A percentile compares a stretch with the other conserved stretches of the same genome.
These are phyloP conservation scores for Rhazya stricta DNA, from an alignment of 257 asterid species.

Conservation along the genomic window DNA sequence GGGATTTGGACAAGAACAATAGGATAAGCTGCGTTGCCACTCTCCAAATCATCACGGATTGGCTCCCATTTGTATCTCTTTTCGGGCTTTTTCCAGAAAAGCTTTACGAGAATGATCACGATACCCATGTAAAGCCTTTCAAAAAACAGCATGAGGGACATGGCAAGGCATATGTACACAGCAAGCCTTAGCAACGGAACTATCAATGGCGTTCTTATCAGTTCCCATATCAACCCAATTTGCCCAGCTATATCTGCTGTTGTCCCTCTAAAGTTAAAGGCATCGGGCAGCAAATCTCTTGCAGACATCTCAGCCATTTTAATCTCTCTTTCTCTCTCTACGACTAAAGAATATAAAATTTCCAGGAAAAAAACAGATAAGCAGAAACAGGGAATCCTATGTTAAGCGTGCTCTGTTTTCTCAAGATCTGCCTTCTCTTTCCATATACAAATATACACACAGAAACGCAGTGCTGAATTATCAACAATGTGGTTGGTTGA, in stretches of 20 bases:
- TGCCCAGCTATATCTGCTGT: slow-evolving; percentile 50
- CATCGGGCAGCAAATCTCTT: slow-evolving; percentile 41
- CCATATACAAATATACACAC: slow-evolving; percentile 1
- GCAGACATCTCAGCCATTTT: slow-evolving; percentile 61
- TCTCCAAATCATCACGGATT: slow-evolving; percentile 68
- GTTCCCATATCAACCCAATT: slow-evolving; percentile 75
- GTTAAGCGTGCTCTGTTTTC: not conserved
- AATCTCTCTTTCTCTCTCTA: not conserved
- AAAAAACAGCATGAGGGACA: slow-evolving; percentile 84
- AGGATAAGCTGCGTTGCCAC: slow-evolving; percentile 51
- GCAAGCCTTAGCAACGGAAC: slow-evolving; percentile 60
- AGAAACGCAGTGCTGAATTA: slow-evolving; percentile 5
- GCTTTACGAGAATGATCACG: slow-evolving; percentile 68
- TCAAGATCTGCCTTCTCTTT: slow-evolving; percentile 15
- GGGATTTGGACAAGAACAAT: slow-evolving; percentile 90
- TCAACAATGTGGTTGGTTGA: slow-evolving; percentile 12
- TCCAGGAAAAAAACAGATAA: slow-evolving; percentile 12
- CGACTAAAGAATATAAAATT: slow-evolving; percentile 17
- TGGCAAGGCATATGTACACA: slow-evolving; percentile 66
- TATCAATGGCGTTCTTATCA: slow-evolving; percentile 68
- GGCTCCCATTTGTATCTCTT: slow-evolving; percentile 77
- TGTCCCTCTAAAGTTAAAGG: slow-evolving; percentile 47
- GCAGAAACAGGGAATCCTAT: not conserved
- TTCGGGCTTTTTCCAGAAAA: slow-evolving; percentile 81
- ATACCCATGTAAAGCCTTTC: slow-evolving; percentile 94